Percentiles rank a stretch among this genome's conserved stretches.
These are phyloP conservation scores for Kazachstania martiniae DNA, from an alignment of 805 yeast species.

Conservation along the genomic window DNA sequence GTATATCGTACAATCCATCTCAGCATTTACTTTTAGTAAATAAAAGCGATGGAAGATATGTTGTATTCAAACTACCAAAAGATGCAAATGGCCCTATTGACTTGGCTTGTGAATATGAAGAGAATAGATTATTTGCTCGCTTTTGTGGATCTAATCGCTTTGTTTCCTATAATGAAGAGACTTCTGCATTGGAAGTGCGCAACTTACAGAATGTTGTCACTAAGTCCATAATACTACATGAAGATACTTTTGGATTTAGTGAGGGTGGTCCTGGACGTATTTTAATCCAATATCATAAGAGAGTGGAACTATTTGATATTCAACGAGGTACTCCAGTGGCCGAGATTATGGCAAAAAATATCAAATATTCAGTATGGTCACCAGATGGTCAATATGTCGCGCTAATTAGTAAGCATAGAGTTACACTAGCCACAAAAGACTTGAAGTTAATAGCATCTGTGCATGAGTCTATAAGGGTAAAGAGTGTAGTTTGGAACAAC, in stretches of 20 bases:
- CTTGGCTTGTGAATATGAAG: conserved; percentile 68
- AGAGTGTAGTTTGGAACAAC: conserved; percentile 98
- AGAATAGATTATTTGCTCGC: conserved; percentile 76
- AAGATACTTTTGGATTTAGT: conserved; percentile 57
- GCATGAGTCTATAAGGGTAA: conserved; percentile 93
- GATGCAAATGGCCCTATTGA: conserved; percentile 90
- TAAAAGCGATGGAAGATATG: conserved; percentile 53
- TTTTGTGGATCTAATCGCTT: conserved; percentile 92
- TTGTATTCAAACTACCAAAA: conserved; percentile 67
- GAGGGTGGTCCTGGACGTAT: conserved; percentile 76
- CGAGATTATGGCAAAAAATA: conserved; percentile 58
- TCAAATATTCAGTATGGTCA: conserved; percentile 84
- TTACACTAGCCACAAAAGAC: conserved; percentile 72
- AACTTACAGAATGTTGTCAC: conserved; percentile 75
- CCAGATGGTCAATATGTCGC: conserved; percentile 80
- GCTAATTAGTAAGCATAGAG: conserved; percentile 77
- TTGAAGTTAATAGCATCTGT: conserved; percentile 67
- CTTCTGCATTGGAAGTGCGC: conserved; percentile 64
- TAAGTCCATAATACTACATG: conserved; percentile 62
- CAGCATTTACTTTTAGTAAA: conserved; percentile 79
- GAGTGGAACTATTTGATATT: conserved; percentile 76
- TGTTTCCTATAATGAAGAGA: conserved; percentile 57
- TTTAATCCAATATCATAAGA: conserved; percentile 56
- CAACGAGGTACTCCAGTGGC: conserved; percentile 75
- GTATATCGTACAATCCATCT: conserved; percentile 81